A percentile compares a stretch with the other conserved stretches of the same genome.
phyloP scores from a whole-genome alignment of 2,329 filamentous ascomycete species.

The Nigrospora sphaerica region DNA sequence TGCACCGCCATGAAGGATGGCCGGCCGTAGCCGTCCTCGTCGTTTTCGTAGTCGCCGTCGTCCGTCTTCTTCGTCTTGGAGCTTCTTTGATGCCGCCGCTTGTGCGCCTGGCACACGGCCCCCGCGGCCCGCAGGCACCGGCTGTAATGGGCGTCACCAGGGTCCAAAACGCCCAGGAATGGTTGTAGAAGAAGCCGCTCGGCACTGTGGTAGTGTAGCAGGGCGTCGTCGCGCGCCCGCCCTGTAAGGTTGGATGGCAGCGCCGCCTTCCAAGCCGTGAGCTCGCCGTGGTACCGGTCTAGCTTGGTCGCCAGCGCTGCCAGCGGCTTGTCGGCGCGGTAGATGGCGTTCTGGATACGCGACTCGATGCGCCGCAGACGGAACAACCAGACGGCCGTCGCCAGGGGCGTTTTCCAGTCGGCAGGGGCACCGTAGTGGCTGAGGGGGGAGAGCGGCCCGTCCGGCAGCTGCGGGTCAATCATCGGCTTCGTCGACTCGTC shows the following conservation, averaged over 20 bases:
- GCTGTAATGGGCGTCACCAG: constrained; percentile 37
- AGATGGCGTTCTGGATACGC: constrained; percentile 43
- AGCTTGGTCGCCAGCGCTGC: constrained; percentile 37
- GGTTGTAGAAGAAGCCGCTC: constrained; percentile 43
- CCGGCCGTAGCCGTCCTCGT: constrained; percentile 19
- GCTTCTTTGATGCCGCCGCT: constrained; percentile 30
- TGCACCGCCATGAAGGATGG: constrained; percentile 35
- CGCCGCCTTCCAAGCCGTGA: constrained; percentile 38
- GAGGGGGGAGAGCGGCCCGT: constrained; percentile 14
- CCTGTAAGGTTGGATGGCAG: constrained; percentile 10
- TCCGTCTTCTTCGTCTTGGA: constrained; percentile 1
- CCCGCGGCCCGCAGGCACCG: constrained; percentile 32
- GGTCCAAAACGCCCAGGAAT: constrained; percentile 36
- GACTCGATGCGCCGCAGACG: constrained; percentile 39
- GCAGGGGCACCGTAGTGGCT: constrained; percentile 4
- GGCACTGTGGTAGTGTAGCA: constrained; percentile 42
- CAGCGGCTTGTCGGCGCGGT: constrained; percentile 38
- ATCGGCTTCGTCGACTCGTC: constrained; percentile 21
- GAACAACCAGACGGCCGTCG: constrained; percentile 34
- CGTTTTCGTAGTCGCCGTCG: too few relatives aligned
- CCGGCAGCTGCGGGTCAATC: constrained; percentile 9
- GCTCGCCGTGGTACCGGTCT: constrained; percentile 32
- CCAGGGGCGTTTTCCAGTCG: constrained; percentile 25
- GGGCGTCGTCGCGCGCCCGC: constrained; percentile 29
- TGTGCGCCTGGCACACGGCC: constrained; percentile 33